Base-by-base conservation (phyloP, 2,329 filamentous ascomycete species). In the Metarhizium album region DNA sequence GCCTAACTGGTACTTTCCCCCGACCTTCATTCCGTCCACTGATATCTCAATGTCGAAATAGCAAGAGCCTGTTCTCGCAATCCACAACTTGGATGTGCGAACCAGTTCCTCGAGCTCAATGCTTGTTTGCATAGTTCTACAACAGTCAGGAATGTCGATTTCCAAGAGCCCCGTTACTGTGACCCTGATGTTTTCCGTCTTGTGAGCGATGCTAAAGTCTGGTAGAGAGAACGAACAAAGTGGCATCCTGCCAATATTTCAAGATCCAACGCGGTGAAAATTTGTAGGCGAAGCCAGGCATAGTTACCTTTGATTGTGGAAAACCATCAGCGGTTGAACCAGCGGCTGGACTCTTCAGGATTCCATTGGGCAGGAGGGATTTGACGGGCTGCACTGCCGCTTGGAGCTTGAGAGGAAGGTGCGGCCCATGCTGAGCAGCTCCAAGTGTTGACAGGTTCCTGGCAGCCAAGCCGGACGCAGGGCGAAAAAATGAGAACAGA, bases 41-140 rank as follows among this genome's bases (percentile, higher is more conserved):
- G 58, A 47, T 1, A 69, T 11, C 1, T 59, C 59, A 24, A 65
- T n/a, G 5, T 59, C 54, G 16, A 69, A 55, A 40, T 56, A 57
- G 47, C 66, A 69, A 11, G 54, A 48, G 1, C 64, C 59, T 6
- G 52, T 55, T n/a, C 64, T 61, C 11, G 58, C 55, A 31, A 67
- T 61, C 68, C 68, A 70, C 23, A 69, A 48, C 35, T 63, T 58
- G 2, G 53, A 45, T 9, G 60, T 52, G 18, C 45, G 52, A 16
- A 62, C 53, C 1, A 59, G 42, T 0, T 55, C 48, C 1, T 57
- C 45, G 16, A 70, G 58, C 4, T 66, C 55, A 14, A 55, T 54
- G 5, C 55, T 50, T 2, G 57, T 60, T 14, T 52, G 24, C 13
- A 61, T 47, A 3, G 20, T 4, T 11, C 45, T 42, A 20, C 49